Conservation (phyloP, 306 rosid genomes). For the Dryas octopetala region DNA sequence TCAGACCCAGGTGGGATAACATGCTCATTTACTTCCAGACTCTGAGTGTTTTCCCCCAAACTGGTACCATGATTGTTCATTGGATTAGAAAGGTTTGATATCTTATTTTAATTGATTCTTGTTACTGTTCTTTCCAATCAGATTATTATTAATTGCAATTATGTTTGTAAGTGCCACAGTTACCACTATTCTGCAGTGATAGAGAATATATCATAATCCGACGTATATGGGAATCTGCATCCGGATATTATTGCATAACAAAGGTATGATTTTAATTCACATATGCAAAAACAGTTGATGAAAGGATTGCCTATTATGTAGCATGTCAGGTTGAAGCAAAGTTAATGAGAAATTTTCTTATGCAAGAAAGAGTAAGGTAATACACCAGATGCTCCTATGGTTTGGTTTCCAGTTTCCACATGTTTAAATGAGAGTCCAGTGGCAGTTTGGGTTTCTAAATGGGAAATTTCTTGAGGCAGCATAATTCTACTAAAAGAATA, state of each 20-base stretch:
- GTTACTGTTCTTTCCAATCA: neutral
- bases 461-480: no score
- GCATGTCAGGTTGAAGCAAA: no score
- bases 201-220: conserved; percentile 13
- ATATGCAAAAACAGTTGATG: no score
- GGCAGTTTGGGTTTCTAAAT: no score
- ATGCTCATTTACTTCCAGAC: neutral
- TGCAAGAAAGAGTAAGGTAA: neutral
- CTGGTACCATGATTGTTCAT: conserved; percentile 12
- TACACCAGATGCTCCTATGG: neutral
- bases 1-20: conserved; percentile 17
- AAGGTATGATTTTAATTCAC: conserved; percentile 1
- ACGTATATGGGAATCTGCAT: conserved; percentile 9
- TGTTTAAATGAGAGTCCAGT: neutral
- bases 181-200: conserved; percentile 10
- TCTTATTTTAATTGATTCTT: neutral
- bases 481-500: no score
- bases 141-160: neutral
- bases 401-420: neutral
- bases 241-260: conserved; percentile 10
- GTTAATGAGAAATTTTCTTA: no score
- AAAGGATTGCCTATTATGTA: no score
- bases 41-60: conserved; percentile 9
- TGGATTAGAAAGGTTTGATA: conserved; percentile 9
- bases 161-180: neutral